Base-by-base conservation (phyloP, 805 yeast species). In the Candida ponderosae region DNA sequence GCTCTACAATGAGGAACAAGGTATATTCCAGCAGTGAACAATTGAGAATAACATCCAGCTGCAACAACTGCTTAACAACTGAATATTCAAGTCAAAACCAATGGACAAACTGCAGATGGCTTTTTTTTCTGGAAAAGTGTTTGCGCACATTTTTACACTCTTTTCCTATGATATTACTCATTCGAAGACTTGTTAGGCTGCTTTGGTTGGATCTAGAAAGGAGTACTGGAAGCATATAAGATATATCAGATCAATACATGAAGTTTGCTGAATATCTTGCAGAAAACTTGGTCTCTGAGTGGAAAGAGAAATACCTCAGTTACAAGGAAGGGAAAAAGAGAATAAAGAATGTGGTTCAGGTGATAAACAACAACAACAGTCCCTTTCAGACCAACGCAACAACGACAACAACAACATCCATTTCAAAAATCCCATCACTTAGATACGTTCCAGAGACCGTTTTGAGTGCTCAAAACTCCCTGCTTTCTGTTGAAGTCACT, bases 301-400 rank as follows among this genome's bases (percentile, higher is more conserved):
- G 97, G 97, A 78, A 76, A 51, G 80, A 76, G 37, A 79, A 79
- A 50, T 89, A 89, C 53, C 67, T 89, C 24, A 82, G 84, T 50
- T 81, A 81, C 54, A 77, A 78, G 46, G 65, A 49, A 11, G 59
- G 61, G 24, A 54, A 52, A 46, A 54, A 52, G 47, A 45, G 41
- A 41, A 54, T 52, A 27, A 52, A 52, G 44, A 48, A 47, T 37
- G 36, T 54, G 14, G 42, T 36, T 33, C 29, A 38, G 53, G 5
- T 48, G 51, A n/a, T 32, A 16, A 13, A 24, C 13, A 15, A 13
- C 33, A 27, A 17, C 15, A 29, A 13, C 11, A 39, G 15, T 15
- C 30, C 35, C 33, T 43, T 11, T 15, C 36, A 5, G 32, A 35
- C 23, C 19, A 21, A 17, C 36, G 35, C 10, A 33, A 17, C 15